Evolutionary conservation across 108 stramenopile genomes (phyloP).

Genomic region (Pelagomonas calceolata): DNA sequence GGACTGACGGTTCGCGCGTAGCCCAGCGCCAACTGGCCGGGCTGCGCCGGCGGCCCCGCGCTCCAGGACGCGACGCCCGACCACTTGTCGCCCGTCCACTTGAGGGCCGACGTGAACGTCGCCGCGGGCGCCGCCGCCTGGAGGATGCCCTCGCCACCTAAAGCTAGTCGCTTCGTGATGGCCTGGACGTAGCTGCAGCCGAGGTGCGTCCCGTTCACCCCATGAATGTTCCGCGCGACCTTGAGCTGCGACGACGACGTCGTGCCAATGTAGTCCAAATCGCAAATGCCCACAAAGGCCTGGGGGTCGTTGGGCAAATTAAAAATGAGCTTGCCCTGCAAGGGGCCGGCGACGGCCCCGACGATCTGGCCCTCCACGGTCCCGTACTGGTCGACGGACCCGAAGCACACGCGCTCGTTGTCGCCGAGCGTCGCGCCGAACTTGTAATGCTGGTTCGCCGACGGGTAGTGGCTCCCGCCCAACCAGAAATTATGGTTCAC

Average conservation of each 20-base stretch:
- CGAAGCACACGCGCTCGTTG: neutral
- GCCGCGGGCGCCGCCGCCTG: neutral
- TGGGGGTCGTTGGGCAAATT: neutral
- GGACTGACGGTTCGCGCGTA: neutral
- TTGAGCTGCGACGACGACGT: neutral
- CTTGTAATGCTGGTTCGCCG: neutral
- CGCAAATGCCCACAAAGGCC: neutral
- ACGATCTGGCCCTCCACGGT: neutral
- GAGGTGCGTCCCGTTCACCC: neutral
- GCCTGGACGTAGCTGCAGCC: neutral
- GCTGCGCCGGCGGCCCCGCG: neutral
- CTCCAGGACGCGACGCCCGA: neutral
- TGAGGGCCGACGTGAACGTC: neutral
- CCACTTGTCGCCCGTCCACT: neutral
- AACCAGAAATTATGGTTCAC: neutral
- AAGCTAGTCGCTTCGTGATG: neutral
- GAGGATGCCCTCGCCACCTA: neutral
- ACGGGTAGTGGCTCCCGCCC: neutral
- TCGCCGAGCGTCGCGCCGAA: neutral
- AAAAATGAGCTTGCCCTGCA: neutral
- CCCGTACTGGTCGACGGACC: neutral
- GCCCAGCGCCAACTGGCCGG: neutral
- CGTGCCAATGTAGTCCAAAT: neutral
- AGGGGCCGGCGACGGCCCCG: neutral
- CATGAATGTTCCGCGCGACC: neutral